Percentiles rank a stretch among this genome's conserved stretches.
Conservation (phyloP, 352 stramenopile genomes). For the Globisporangium cystogenes region DNA sequence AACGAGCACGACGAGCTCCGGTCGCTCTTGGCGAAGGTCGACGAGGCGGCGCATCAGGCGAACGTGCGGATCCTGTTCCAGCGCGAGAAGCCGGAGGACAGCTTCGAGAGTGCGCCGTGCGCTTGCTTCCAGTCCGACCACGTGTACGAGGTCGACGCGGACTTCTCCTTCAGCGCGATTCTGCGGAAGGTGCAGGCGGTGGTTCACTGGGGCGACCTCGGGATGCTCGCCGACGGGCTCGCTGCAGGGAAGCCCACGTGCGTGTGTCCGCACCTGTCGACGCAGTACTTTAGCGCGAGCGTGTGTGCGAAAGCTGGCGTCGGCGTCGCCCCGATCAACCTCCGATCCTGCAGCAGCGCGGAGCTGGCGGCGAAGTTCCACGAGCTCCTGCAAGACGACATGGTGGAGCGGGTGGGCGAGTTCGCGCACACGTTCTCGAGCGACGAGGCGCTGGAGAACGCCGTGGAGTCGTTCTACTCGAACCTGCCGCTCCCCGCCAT, state of each 20-base stretch:
- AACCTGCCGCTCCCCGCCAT: slow-evolving; percentile 73
- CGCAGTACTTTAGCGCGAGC: slow-evolving; percentile 82
- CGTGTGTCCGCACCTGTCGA: slow-evolving; percentile 83
- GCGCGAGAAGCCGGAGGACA: neutral
- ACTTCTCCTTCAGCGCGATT: slow-evolving; percentile 68
- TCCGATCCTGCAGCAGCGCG: slow-evolving; percentile 50
- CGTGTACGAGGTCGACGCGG: slow-evolving; percentile 21
- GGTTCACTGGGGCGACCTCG: slow-evolving; percentile 64
- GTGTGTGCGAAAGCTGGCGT: slow-evolving; percentile 57
- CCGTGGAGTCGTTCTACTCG: slow-evolving; percentile 68
- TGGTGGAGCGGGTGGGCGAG: slow-evolving; percentile 28
- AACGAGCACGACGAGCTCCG: neutral
- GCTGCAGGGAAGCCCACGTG: slow-evolving; percentile 74
- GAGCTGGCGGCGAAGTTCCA: slow-evolving; percentile 54
- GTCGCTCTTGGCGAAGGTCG: slow-evolving; percentile 11
- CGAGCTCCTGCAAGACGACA: slow-evolving; percentile 32
- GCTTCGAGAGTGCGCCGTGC: slow-evolving; percentile 31
- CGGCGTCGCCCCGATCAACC: slow-evolving; percentile 50
- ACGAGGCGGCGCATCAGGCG: slow-evolving; percentile 24
- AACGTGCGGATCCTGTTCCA: slow-evolving; percentile 56
- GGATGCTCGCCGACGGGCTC: slow-evolving; percentile 76
- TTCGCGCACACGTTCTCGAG: slow-evolving; percentile 37
- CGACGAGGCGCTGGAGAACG: slow-evolving; percentile 57
- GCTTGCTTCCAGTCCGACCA: slow-evolving; percentile 11
- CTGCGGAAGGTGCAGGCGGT: slow-evolving; percentile 66